These are phyloP conservation scores for Cutaneotrichosporon sp. DNA, from an alignment of 1,284 basidiomycete genomes.

Conservation along the genomic window DNA sequence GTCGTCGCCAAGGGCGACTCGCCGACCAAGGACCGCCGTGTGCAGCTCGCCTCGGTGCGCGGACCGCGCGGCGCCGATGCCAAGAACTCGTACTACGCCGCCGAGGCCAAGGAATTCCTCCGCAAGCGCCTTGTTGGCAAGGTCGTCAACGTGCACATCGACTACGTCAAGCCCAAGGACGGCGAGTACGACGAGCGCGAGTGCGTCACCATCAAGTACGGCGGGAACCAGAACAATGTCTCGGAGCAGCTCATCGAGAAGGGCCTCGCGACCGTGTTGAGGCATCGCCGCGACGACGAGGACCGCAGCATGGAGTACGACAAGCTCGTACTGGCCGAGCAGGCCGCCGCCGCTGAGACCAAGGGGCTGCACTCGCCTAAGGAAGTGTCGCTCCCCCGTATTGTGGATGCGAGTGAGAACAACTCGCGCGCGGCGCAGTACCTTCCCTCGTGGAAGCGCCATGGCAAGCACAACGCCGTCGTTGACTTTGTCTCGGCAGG, in stretches of 20 bases:
- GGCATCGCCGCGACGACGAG: slow-evolving; percentile 92
- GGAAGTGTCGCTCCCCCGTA: slow-evolving; percentile 64
- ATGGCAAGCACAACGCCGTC: slow-evolving; percentile 75
- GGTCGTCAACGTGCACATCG: slow-evolving; percentile 74
- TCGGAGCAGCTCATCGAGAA: slow-evolving; percentile 91
- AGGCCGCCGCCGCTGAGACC: slow-evolving; percentile 70
- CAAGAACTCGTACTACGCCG: slow-evolving; percentile 82
- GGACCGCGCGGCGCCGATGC: slow-evolving; percentile 82
- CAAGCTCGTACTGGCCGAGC: slow-evolving; percentile 91
- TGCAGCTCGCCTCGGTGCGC: slow-evolving; percentile 86
- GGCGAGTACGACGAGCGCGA: slow-evolving; percentile 91
- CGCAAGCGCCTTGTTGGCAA: slow-evolving; percentile 90
- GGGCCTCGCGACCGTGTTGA: slow-evolving; percentile 82
- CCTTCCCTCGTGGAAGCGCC: slow-evolving; percentile 86
- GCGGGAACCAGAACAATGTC: slow-evolving; percentile 77
- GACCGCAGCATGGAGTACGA: slow-evolving; percentile 92
- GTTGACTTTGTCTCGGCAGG: slow-evolving; percentile 93
- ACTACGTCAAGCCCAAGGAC: slow-evolving; percentile 87
- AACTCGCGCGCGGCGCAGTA: slow-evolving; percentile 75
- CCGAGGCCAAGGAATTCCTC: slow-evolving; percentile 86
- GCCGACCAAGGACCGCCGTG: slow-evolving; percentile 69
- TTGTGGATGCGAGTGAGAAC: slow-evolving; percentile 90
- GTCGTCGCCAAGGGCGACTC: slow-evolving; percentile 67
- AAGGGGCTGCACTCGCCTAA: slow-evolving; percentile 92
- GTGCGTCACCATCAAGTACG: slow-evolving; percentile 81